Conservation (phyloP, 2,329 filamentous ascomycete species). For the Torrubiella hemipterigena region DNA sequence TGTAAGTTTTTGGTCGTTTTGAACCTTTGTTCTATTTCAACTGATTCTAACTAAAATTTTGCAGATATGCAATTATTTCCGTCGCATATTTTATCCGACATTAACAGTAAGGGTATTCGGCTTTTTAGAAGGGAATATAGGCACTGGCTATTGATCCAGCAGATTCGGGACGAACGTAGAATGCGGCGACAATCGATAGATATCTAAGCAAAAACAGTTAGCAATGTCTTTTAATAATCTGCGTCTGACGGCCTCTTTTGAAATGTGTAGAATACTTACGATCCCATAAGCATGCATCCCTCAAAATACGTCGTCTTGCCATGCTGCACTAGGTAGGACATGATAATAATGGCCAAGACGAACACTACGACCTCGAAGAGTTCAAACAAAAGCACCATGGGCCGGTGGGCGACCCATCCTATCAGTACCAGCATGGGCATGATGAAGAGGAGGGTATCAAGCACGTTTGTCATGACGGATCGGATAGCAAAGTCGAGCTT, state of each 20-base stretch:
- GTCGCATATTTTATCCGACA: conserved; percentile 4
- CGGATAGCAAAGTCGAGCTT: conserved; percentile 5
- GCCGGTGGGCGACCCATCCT: conserved; percentile 4
- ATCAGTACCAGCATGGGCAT: conserved; percentile 5
- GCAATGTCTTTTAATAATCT: background rate
- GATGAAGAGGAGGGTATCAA: conserved; percentile 5
- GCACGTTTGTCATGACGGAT: conserved; percentile 5
- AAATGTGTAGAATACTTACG: too few species aligned
- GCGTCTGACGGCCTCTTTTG: too few species aligned
- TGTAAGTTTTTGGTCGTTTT: too few species aligned
- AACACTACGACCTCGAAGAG: conserved; percentile 9
- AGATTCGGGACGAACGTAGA: conserved; percentile 8
- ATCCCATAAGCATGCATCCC: conserved; percentile 10
- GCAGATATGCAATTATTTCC: conserved; percentile 5
- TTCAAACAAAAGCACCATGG: conserved; percentile 8
- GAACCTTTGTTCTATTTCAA: too few species aligned
- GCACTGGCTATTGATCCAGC: too few species aligned
- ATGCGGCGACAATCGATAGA: conserved; percentile 7
- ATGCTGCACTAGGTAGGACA: conserved; percentile 9
- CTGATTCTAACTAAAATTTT: too few species aligned
- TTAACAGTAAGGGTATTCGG: conserved; percentile 5
- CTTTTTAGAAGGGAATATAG: too few species aligned
- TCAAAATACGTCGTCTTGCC: conserved; percentile 10
- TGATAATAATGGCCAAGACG: conserved; percentile 7
- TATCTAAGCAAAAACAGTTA: conserved; percentile 4